Conservation (phyloP, 2,329 filamentous ascomycete species). For the Plectosphaerella cucumerina region DNA sequence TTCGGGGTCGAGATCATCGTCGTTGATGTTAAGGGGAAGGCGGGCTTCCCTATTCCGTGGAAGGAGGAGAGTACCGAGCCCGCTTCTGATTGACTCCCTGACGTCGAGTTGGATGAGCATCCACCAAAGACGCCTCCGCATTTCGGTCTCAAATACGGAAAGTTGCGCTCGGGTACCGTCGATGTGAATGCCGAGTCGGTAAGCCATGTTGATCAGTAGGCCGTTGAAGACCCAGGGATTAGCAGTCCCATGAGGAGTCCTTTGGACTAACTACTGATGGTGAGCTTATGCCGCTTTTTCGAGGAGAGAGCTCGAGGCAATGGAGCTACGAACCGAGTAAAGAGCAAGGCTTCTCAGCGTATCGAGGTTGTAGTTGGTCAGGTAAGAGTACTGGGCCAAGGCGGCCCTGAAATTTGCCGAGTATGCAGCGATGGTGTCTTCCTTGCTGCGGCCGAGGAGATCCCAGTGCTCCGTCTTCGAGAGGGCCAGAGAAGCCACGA, state of each 20-base stretch:
- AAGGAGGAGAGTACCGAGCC: slow-evolving; percentile 5
- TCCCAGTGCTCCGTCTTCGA: slow-evolving; percentile 47
- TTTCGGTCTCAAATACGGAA: slow-evolving; percentile 19
- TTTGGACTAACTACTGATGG: not conserved
- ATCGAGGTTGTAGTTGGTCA: slow-evolving; percentile 50
- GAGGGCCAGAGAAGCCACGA: not conserved
- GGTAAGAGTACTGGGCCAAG: slow-evolving; percentile 50
- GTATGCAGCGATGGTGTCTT: slow-evolving; percentile 46
- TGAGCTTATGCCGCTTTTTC: too few relatives aligned
- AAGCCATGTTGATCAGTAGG: slow-evolving; percentile 56
- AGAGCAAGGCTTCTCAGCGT: not conserved
- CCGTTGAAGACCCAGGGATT: slow-evolving; percentile 54
- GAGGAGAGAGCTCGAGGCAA: too few relatives aligned
- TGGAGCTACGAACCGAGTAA: not conserved
- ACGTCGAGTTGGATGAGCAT: slow-evolving; percentile 17
- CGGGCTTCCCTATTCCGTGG: slow-evolving; percentile 30
- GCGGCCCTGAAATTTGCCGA: slow-evolving; percentile 44
- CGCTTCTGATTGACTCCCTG: slow-evolving; percentile 5
- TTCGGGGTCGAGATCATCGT: slow-evolving; percentile 45
- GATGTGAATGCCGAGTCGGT: slow-evolving; percentile 62
- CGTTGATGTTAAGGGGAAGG: slow-evolving; percentile 53
- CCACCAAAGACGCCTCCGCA: slow-evolving; percentile 24
- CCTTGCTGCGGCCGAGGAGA: slow-evolving; percentile 41
- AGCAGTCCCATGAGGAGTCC: not conserved
- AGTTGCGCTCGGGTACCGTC: slow-evolving; percentile 27